Evolutionary conservation across 1,284 basidiomycete genomes (phyloP), one percentile per base, ranked within the genome.

Genomic region (Thelephora terrestris): DNA sequence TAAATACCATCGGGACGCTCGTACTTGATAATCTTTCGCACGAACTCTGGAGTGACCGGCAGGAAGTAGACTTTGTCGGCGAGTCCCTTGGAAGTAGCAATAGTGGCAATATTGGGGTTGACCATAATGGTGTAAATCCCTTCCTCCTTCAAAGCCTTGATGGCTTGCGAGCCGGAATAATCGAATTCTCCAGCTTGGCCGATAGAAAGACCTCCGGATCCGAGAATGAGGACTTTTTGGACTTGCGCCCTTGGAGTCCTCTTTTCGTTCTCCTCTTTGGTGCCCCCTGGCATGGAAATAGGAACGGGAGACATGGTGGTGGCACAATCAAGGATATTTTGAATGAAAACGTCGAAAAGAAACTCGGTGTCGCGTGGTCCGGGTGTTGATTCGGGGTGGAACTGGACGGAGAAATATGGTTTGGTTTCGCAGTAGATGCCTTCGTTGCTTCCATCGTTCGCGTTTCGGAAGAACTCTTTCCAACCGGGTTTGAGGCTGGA

Each of bases 1-100:
- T 98, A 98, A 64, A 99, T 98, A 52, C 96, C 95, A 60, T 99
- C 95, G 1, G 95, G 95, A 61, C 92, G 90, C 77, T 99, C 95
- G 71, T 92, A 95, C 68, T 91, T 86, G 76, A 99, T 95, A 67
- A 99, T 89, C 71, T 95, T 96, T 64, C 87, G 85, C 50, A 99
- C 93, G 61, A 97, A 99, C 55, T 99, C 95, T 49, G 94, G 90
- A 6, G 91, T 98, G 52, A 99, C 95, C 44, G 95, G 96, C 4
- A 99, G 76, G 77, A 98, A 99, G 74, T 98, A 99, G 48, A 99
- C 95, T 69, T 98, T 98, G 73, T 99, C 95, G 32, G 95, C 95
- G 45, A 99, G 79, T 58, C 95, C 95, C 60, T 92, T 90, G 47
- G 91, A 95, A 1, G 95, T 99, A 48, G 96, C 95, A 58, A 99